Percentiles rank a stretch among this genome's conserved stretches.
phyloP scores from a whole-genome alignment of 2,329 filamentous ascomycete species.

The Nothophoma quercina region DNA sequence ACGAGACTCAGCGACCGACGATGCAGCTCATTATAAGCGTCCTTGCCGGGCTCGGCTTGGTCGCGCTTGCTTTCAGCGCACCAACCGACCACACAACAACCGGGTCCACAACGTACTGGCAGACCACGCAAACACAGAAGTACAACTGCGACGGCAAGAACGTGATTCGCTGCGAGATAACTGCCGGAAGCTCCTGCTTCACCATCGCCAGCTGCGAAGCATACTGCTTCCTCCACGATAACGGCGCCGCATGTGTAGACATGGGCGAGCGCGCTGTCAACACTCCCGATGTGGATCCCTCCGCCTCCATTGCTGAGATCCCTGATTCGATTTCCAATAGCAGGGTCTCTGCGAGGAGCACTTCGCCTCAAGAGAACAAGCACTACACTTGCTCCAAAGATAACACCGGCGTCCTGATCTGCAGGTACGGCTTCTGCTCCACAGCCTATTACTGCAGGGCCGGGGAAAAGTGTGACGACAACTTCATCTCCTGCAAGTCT shows the following conservation, averaged over 20 bases:
- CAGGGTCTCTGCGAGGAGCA: neutral
- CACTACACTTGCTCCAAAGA: conserved; percentile 10
- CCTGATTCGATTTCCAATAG: neutral
- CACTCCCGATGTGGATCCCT: neutral
- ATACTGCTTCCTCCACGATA: conserved; percentile 2
- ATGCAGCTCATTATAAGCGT: conserved; percentile 1
- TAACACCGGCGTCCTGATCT: conserved; percentile 8
- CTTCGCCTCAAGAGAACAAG: conserved; percentile 5
- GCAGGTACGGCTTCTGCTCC: conserved; percentile 14
- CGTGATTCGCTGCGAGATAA: conserved; percentile 3
- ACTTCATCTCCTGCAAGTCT: conserved; percentile 1
- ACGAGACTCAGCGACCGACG: neutral
- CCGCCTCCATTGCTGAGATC: neutral
- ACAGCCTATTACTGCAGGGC: conserved; percentile 9
- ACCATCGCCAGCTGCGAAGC: neutral
- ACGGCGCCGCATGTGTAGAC: conserved; percentile 3
- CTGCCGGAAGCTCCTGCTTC: neutral
- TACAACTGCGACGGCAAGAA: conserved; percentile 1
- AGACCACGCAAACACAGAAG: neutral
- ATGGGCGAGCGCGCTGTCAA: neutral
- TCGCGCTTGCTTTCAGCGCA: conserved; percentile 2
- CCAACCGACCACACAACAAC: neutral
- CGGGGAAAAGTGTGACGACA: conserved; percentile 3
- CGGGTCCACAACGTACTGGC: neutral
- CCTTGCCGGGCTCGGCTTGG: neutral